Evolutionary conservation across 31 red algal genomes (phyloP), one percentile per base, ranked within the genome.

Genomic region (Asparagopsis taxiformis): DNA sequence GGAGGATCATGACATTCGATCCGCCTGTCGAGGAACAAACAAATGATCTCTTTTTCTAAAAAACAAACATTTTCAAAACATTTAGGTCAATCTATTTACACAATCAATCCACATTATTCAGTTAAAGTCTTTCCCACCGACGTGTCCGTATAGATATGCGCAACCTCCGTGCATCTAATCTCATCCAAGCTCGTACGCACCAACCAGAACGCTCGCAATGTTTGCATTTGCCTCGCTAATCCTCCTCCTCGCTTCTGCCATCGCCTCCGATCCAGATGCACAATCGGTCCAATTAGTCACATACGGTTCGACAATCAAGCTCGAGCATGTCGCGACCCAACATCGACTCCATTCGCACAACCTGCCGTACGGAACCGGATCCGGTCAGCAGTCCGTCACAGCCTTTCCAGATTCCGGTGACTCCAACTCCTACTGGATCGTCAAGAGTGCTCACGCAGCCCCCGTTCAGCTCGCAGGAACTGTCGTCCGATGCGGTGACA

Each of bases 221-320:
- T 46, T 46, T 46, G 41, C 41, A 6, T 46, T 46, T 13, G 41
- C 41, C 24, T 26, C 55, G 16, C 55, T 48, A 0, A 21, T 50
- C 7, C 7, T 35, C 53, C 38, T 22, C 22, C 38, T 15, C 31
- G 35, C 51, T 3, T 55, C 2, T 15, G 55, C 65, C 34, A 20
- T 19, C 28, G 58, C 15, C 25, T 51, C 38, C 1, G 68, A 83
- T 3, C 31, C 22, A 25, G 25, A 63, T 8, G 57, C 41, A 13
- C 8, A 46, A 13, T 6, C 41, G 6, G 41, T 83, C 34, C 1
- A 56, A 38, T 38, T 71, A 2, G 67, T 83, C 1, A 83, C 79
- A 0, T 98, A 93, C 70, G 82, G 81, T 13, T 98, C 94, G 25
- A 73, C 84, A 3, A 89, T 98, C 46, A 94, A 94, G 56, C 91